Evolutionary conservation across 306 rosid species (phyloP).

Genomic region (Vicia villosa): DNA sequence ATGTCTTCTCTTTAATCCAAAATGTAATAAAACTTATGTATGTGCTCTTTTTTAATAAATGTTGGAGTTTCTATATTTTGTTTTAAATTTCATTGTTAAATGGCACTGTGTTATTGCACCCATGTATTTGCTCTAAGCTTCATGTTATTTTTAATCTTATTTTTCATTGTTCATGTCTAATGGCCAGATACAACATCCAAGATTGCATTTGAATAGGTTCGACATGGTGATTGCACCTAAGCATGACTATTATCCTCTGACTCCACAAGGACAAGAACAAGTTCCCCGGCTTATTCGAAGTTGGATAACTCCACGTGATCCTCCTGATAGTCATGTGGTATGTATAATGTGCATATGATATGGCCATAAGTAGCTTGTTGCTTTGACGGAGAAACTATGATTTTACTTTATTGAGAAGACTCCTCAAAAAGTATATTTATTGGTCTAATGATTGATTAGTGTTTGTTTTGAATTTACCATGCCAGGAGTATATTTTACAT

Average conservation of each 20-base stretch:
- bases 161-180: constrained; percentile 22
- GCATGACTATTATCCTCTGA: constrained; percentile 93
- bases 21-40: not conserved
- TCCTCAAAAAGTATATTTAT: constrained; percentile 65
- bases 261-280: constrained; percentile 71
- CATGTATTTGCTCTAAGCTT: constrained; percentile 14
- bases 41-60: not conserved
- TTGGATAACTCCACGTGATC: constrained; percentile 92
- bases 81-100: constrained; percentile 12
- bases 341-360: too few species aligned
- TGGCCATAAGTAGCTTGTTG: too few species aligned
- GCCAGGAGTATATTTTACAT: not conserved
- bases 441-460: not conserved
- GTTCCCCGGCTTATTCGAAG: constrained; percentile 71
- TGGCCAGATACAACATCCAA: too few species aligned
- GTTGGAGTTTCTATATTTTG: constrained; percentile 4
- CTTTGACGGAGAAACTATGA: constrained; percentile 17
- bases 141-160: constrained; percentile 32
- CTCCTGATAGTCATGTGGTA: constrained; percentile 89
- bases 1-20: constrained; percentile 5
- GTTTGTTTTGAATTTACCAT: not conserved
- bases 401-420: constrained; percentile 54
- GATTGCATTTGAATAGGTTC: too few species aligned
- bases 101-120: not conserved
- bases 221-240: too few species aligned